A percentile compares a stretch with the other conserved stretches of the same genome.
Conservation (phyloP, 2,329 filamentous ascomycete species). For the Acrodontium crateriforme region DNA sequence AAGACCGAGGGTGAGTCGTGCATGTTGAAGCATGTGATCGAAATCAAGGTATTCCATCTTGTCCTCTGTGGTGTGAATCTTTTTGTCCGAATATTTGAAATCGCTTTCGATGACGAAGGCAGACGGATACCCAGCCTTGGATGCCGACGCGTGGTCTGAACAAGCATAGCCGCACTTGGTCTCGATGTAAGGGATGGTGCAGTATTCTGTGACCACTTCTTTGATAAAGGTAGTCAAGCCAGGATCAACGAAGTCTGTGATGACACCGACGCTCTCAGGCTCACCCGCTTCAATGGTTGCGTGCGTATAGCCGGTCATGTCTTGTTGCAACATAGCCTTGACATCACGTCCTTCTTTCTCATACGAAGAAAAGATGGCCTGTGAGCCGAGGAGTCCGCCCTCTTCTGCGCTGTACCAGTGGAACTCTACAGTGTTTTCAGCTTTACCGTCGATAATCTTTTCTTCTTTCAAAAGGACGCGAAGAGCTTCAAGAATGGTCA, state of each 20-base stretch:
- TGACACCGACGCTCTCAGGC: constrained; percentile 77
- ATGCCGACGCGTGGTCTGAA: constrained; percentile 60
- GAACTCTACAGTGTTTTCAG: constrained; percentile 81
- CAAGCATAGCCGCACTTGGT: constrained; percentile 84
- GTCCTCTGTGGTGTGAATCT: constrained; percentile 59
- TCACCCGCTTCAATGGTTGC: constrained; percentile 70
- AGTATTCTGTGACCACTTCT: constrained; percentile 74
- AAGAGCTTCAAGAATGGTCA: constrained; percentile 88
- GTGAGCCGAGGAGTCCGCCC: constrained; percentile 72
- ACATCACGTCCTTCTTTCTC: constrained; percentile 58
- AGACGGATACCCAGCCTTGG: constrained; percentile 59
- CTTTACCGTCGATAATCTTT: constrained; percentile 55
- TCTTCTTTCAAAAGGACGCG: constrained; percentile 58
- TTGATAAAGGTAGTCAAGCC: constrained; percentile 83
- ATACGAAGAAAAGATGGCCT: constrained; percentile 78
- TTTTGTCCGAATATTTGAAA: constrained; percentile 49
- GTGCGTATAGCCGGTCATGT: constrained; percentile 88
- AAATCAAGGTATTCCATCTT: constrained; percentile 61
- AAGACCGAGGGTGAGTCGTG: constrained; percentile 67
- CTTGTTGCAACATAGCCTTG: constrained; percentile 95
- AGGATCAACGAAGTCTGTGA: constrained; percentile 79
- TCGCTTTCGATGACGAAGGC: constrained; percentile 65
- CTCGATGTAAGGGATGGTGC: constrained; percentile 71
- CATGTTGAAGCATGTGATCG: constrained; percentile 85
- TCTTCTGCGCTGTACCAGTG: constrained; percentile 94